Percentiles rank a stretch among this genome's conserved stretches.
Evolutionary conservation across 2,329 filamentous ascomycete genomes (phyloP).

Genomic region (Stachybotrys chlorohalonatus): DNA sequence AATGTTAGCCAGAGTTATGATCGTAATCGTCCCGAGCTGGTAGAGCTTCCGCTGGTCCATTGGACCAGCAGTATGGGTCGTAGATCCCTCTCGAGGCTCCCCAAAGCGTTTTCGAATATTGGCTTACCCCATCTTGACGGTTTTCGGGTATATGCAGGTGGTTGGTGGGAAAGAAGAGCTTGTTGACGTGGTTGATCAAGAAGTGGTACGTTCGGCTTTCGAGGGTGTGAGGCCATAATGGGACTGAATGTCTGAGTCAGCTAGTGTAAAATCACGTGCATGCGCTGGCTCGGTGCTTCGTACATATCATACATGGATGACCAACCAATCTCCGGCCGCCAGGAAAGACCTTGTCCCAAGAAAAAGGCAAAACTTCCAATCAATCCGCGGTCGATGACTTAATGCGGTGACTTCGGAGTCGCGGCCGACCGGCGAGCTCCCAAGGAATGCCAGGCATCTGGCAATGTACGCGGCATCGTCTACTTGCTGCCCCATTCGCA

Average conservation of each 20-base stretch:
- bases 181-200: conserved; percentile 1
- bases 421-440: neutral
- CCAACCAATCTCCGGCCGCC: neutral
- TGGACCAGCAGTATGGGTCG: neutral
- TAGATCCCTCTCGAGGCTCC: neutral
- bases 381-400: too few species aligned
- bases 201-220: conserved; percentile 16
- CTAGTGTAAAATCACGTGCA: conserved; percentile 3
- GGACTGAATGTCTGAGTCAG: conserved; percentile 27
- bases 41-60: neutral
- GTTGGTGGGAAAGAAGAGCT: conserved; percentile 9
- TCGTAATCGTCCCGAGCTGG: conserved; percentile 6
- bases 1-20: conserved; percentile 13
- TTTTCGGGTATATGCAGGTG: conserved; percentile 9
- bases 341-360: too few species aligned
- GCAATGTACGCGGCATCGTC: neutral
- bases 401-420: too few species aligned
- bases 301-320: neutral
- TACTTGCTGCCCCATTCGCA: neutral
- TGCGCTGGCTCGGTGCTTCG: neutral
- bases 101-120: neutral
- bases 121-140: conserved; percentile 32
- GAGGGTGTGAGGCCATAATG: conserved; percentile 31
- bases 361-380: too few species aligned
- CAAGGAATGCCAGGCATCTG: neutral